Base-by-base conservation (phyloP, 768 basidiomycete genomes). In the Strobilomyces echinocephalus region DNA sequence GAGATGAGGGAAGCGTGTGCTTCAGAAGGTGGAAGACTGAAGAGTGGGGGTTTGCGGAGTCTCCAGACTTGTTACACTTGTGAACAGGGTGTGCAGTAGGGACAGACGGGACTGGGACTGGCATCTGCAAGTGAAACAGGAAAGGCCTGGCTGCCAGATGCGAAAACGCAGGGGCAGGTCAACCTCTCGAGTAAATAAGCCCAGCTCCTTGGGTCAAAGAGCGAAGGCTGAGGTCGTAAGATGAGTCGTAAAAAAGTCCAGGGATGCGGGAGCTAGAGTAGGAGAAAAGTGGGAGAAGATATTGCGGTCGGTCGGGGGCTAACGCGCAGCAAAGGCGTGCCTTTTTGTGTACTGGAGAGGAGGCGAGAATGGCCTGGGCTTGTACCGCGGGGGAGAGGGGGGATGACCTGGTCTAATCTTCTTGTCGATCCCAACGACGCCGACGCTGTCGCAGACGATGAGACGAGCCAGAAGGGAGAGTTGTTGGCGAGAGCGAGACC, bases 301-400 rank as follows among this genome's bases (percentile, higher is more conserved):
- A 64, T 64, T 59, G 61, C 57, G 52, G 59, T 59, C 60, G 62
- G 38, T 8, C 31, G 52, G 67, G 80, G 88, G 87, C 87, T 76
- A 77, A 91, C 88, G 88, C 88, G 79, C 88, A 90, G 78, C 85
- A 79, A 91, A 91, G 88, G 88, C 88, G 88, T 79, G 87, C 87
- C 87, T 90, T 90, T 91, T 90, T 66, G 62, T 60, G 60, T 64
- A 70, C 62, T 69, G 68, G 65, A 59, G 61, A 65, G 46, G 60
- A 30, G 64, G 60, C 64, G 65, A 61, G 24, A 48, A 35, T 36
- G 62, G 63, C 62, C 57, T 65, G 59, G 54, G 48, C 46, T 24
- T 24, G 24, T 24, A 24, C 24, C 24, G n/a, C n/a, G 24, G 24
- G 24, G 24, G 24, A 24, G 2, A 24, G 4, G 34, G 54, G 62